Percentiles rank a stretch among this genome's conserved stretches.
Evolutionary conservation across 805 yeast genomes (phyloP).

Genomic region (Pichia thaimueangensis): DNA sequence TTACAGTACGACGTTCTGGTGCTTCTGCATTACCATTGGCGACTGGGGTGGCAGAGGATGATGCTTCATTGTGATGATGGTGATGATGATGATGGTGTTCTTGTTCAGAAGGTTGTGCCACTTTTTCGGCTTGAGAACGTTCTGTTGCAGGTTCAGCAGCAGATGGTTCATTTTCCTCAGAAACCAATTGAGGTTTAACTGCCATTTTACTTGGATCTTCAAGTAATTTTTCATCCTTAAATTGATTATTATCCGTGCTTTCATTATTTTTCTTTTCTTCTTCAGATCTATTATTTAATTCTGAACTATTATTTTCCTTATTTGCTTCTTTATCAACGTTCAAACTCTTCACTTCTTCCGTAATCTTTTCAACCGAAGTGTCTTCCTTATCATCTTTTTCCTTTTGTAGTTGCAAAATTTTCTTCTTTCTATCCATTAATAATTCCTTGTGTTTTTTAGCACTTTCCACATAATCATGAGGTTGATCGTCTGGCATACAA

Average conservation of each 20-base stretch:
- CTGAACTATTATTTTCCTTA: not conserved
- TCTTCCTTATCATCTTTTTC: conserved; percentile 17
- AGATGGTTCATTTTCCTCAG: not conserved
- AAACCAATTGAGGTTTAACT: conserved; percentile 8
- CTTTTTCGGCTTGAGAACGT: not conserved
- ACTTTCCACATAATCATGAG: conserved; percentile 68
- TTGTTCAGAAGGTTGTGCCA: not conserved
- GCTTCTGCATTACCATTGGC: conserved; percentile 15
- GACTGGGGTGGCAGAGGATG: not conserved
- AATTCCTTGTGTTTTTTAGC: conserved; percentile 67
- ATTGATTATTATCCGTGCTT: not conserved
- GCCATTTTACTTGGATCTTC: conserved; percentile 26
- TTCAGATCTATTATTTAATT: not conserved
- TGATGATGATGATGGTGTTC: conserved; percentile 28
- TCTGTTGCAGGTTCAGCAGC: not conserved
- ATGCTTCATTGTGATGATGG: conserved; percentile 9
- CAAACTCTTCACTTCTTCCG: conserved; percentile 8
- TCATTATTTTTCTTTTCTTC: not conserved
- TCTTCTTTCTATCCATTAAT: conserved; percentile 52
- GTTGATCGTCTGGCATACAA: conserved; percentile 61
- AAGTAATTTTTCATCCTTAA: conserved; percentile 11
- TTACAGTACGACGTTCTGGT: conserved; percentile 31
- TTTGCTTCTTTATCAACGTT: conserved; percentile 5
- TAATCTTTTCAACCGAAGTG: conserved; percentile 1
- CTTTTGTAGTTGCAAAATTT: conserved; percentile 29